These are phyloP conservation scores for Dorcoceras hygrometricum DNA, from an alignment of 257 asterid genomes.

Conservation along the genomic window DNA sequence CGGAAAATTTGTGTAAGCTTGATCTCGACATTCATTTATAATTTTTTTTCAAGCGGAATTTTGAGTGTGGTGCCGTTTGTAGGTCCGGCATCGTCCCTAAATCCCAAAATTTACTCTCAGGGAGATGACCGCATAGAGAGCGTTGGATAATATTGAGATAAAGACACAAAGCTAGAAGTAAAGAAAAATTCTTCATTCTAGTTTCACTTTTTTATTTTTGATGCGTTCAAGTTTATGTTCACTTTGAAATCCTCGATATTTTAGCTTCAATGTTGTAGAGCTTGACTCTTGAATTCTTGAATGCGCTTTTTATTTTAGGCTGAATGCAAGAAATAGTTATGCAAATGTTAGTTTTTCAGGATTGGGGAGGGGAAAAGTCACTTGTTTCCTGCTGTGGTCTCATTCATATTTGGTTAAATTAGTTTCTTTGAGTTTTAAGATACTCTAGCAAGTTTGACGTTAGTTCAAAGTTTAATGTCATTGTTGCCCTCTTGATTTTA, in stretches of 20 bases:
- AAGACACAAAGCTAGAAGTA: constrained; percentile 4
- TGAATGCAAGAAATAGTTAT: neutral
- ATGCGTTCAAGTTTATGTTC: neutral
- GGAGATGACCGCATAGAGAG: neutral
- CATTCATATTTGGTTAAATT: neutral
- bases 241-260: neutral
- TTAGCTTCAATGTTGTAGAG: neutral
- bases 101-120: neutral
- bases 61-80: constrained; percentile 18
- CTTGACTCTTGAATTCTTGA: neutral
- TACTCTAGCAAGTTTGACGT: constrained; percentile 2
- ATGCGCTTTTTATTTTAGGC: neutral
- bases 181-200: neutral
- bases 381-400: neutral
- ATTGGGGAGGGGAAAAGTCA: neutral
- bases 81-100: neutral
- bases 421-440: neutral
- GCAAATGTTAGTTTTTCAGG: constrained; percentile 1
- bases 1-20: constrained; percentile 4
- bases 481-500: constrained; percentile 17
- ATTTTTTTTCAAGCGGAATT: constrained; percentile 4
- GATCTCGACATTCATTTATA: neutral
- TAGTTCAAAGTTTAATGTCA: neutral
- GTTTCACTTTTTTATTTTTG: neutral
- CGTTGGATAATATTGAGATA: neutral